phyloP scores from a whole-genome alignment of 2,329 filamentous ascomycete genomes.

The Arthrinium phaeospermum region DNA sequence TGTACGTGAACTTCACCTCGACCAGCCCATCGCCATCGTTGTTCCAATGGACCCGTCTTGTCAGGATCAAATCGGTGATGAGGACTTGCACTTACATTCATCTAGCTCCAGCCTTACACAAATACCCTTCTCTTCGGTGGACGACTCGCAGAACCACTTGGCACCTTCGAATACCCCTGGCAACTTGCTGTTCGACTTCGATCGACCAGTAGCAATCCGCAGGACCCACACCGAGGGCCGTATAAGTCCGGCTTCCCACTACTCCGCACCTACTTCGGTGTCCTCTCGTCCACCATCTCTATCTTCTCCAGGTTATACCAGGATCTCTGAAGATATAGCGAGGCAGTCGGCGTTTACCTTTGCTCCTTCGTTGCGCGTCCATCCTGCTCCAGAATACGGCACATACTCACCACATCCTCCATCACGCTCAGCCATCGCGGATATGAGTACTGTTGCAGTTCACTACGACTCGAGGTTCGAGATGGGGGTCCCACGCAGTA shows the following conservation, averaged over 20 bases:
- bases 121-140: background rate
- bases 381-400: slow-evolving; percentile 39
- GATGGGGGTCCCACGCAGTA: slow-evolving; percentile 55
- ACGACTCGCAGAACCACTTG: background rate
- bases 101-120: slow-evolving; percentile 4
- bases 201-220: slow-evolving; percentile 30
- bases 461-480: slow-evolving; percentile 56
- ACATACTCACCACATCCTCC: slow-evolving; percentile 28
- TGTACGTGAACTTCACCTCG: slow-evolving; percentile 11
- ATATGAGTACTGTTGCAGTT: slow-evolving; percentile 55
- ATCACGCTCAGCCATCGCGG: slow-evolving; percentile 31
- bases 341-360: slow-evolving; percentile 28
- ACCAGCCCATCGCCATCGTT: background rate
- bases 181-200: slow-evolving; percentile 29
- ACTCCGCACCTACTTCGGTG: slow-evolving; percentile 9
- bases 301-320: background rate
- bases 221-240: slow-evolving; percentile 33
- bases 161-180: slow-evolving; percentile 23
- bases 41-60: slow-evolving; percentile 1
- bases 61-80: background rate
- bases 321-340: slow-evolving; percentile 28
- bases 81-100: background rate
- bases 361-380: slow-evolving; percentile 40
- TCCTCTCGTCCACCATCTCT: background rate
- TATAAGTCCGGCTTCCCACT: slow-evolving; percentile 32